These are phyloP conservation scores for Populus hybrid DNA, from an alignment of 441 rosid species.

Conservation along the genomic window DNA sequence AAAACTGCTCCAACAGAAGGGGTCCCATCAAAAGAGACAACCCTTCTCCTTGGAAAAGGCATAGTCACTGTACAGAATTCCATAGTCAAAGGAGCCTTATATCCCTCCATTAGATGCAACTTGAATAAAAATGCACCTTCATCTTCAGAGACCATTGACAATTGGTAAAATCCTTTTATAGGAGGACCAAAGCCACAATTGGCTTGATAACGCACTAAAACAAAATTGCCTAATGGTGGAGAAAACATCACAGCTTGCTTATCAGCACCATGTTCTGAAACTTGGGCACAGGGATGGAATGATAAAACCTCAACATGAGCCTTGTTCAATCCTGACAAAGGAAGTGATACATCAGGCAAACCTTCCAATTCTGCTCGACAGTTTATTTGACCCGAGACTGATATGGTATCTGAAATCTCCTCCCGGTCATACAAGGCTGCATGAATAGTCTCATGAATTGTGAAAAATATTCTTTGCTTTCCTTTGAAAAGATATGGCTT, in stretches of 20 bases:
- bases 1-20: constrained; percentile 83
- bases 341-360: constrained; percentile 87
- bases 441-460: constrained; percentile 66
- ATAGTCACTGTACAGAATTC: constrained; percentile 86
- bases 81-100: constrained; percentile 75
- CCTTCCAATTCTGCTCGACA: constrained; percentile 94
- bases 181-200: constrained; percentile 75
- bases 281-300: constrained; percentile 88
- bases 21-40: constrained; percentile 75
- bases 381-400: constrained; percentile 85
- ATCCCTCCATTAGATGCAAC: constrained; percentile 83
- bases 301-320: constrained; percentile 72
- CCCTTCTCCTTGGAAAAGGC: constrained; percentile 92
- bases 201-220: constrained; percentile 81
- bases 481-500: constrained; percentile 91
- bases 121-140: constrained; percentile 96
- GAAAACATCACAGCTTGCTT: constrained; percentile 84
- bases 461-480: constrained; percentile 75
- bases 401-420: constrained; percentile 80
- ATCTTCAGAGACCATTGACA: constrained; percentile 96
- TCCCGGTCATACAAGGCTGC: constrained; percentile 93
- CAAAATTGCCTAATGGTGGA: constrained; percentile 82
- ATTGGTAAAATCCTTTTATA: constrained; percentile 83
- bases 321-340: constrained; percentile 64
- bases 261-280: constrained; percentile 75